Evolutionary conservation across 2,329 filamentous ascomycete genomes (phyloP), one percentile per base, ranked within the genome.

Genomic region (Colletotrichum salicis): DNA sequence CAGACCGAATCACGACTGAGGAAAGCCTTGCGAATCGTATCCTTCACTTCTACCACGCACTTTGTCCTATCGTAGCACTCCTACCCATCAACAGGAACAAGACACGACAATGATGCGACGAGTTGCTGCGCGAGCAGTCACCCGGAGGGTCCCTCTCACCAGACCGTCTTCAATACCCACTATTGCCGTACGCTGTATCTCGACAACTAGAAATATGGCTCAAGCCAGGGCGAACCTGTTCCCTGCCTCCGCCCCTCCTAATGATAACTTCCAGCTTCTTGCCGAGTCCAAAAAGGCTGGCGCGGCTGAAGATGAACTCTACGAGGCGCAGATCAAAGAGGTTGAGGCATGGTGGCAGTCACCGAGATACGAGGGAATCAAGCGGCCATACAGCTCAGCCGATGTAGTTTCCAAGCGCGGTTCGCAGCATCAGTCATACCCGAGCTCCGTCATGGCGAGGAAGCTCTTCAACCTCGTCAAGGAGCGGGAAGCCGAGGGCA

Each of bases 361-460:
- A 52, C 92, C 94, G 8, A 91, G 96, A 68, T 99, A 91, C 80
- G 89, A 92, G 75, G 96, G 94, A 72, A 98, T 98, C 85, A 96
- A 93, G 86, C 89, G 96, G 57, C 95, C 96, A 12, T 99, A 98
- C 81, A 93, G 92, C 22, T 93, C 95, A 1, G 93, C 92, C 77
- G 95, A 97, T 84, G 93, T 99, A 6, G 96, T 97, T 73, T 95
- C 93, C 82, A 98, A 98, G 86, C 89, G 96, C 73, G 96, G 96
- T 11, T 92, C 94, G 7, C 88, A 98, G 75, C 91, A 94, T 78
- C 94, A 97, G 80, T 90, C 89, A 62, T 98, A 98, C 76, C 94
- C 96, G 1, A 97, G 95, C 84, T 98, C 95, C 15, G 84, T 97
- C 73, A 98, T 97, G 94, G 96, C 96, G 0, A 89, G 94, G 79